Evolutionary conservation across 2,329 filamentous ascomycete species (phyloP).

Genomic region (Cercospora sp.): DNA sequence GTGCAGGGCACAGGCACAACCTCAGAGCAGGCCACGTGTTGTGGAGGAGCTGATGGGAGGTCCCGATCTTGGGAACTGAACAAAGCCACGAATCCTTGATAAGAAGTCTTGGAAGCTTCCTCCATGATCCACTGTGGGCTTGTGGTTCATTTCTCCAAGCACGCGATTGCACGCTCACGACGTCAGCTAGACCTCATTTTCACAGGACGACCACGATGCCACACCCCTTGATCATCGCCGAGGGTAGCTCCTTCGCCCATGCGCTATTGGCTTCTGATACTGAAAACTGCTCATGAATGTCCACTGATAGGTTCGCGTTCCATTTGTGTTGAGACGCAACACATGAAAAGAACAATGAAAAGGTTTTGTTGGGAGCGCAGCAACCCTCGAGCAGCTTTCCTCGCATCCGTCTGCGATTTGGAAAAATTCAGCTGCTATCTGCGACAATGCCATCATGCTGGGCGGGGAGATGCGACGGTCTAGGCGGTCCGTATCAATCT

Average conservation of each 20-base stretch:
- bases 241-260: background rate
- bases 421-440: background rate
- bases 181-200: background rate
- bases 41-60: slow-evolving; percentile 5
- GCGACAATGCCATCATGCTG: background rate
- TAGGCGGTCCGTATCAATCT: background rate
- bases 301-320: background rate
- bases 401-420: background rate
- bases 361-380: slow-evolving; percentile 1
- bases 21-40: slow-evolving; percentile 10
- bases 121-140: background rate
- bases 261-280: background rate
- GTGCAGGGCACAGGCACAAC: background rate
- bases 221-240: background rate
- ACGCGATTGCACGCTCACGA: background rate
- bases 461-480: background rate
- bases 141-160: background rate
- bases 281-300: background rate
- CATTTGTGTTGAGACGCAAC: background rate
- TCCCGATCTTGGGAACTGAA: background rate
- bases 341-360: slow-evolving; percentile 7
- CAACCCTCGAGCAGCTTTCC: background rate
- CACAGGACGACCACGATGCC: background rate
- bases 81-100: background rate
- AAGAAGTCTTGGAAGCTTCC: background rate